These are phyloP conservation scores for Schizosaccharomyces lindneri DNA, from an alignment of 805 yeast genomes.

Conservation along the genomic window DNA sequence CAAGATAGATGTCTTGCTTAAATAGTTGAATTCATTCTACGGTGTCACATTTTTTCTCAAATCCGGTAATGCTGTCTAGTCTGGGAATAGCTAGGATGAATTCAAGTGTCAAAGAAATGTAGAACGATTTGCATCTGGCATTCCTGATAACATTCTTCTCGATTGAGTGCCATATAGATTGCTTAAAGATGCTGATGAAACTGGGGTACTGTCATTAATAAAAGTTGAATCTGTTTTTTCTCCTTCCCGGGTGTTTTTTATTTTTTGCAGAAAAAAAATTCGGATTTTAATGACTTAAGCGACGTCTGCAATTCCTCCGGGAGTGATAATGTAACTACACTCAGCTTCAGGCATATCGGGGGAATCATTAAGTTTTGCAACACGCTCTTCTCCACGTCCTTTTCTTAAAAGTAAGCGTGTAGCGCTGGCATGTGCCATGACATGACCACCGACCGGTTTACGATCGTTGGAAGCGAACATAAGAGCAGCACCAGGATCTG, in stretches of 20 bases:
- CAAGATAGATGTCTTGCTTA: no score
- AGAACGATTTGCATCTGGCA: no score
- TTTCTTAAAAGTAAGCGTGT: constrained; percentile 65
- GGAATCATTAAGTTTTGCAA: constrained; percentile 83
- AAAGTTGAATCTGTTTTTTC: neutral
- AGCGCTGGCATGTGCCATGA: constrained; percentile 68
- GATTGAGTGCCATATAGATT: neutral
- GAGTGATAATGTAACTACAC: constrained; percentile 82
- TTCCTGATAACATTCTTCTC: no score
- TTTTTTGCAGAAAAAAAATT: neutral
- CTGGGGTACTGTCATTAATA: neutral
- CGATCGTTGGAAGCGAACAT: constrained; percentile 63
- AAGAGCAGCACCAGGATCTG: constrained; percentile 65
- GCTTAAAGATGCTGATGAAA: neutral
- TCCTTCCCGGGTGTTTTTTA: neutral
- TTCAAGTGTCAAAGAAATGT: no score
- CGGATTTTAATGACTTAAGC: neutral
- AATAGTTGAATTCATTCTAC: no score
- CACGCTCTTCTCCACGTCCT: constrained; percentile 77
- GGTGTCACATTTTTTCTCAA: no score
- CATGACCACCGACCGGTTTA: constrained; percentile 67
- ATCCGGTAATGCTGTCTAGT: no score
- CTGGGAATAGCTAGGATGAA: no score
- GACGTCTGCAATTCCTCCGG: constrained; percentile 78
- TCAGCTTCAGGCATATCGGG: constrained; percentile 94